Percentiles rank a stretch among this genome's conserved stretches.
Conservation (phyloP, 192 early-diverging fungal species). For the Polychytrium aggregatum region DNA sequence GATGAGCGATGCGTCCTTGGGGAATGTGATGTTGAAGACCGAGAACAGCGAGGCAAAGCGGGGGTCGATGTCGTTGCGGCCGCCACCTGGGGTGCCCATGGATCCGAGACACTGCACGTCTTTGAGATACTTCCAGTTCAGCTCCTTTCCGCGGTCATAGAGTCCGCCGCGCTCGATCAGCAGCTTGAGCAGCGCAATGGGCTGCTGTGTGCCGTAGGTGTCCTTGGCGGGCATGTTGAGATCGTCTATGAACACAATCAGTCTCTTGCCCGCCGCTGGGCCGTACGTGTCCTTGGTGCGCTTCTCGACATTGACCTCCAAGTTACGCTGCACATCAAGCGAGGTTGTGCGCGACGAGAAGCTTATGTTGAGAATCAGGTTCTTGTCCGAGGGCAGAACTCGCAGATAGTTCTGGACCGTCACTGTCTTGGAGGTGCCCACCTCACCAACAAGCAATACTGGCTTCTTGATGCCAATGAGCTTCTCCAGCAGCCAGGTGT, state of each 20-base stretch:
- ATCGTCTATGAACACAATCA: constrained; percentile 48
- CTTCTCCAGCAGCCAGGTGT: constrained; percentile 46
- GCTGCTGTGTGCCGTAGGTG: constrained; percentile 53
- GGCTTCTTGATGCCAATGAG: constrained; percentile 40
- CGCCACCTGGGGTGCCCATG: constrained; percentile 55
- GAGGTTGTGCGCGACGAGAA: constrained; percentile 48
- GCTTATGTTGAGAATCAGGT: constrained; percentile 45
- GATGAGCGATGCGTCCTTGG: constrained; percentile 33
- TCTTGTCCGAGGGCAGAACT: constrained; percentile 34
- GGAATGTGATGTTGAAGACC: constrained; percentile 54
- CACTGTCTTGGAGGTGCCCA: constrained; percentile 49
- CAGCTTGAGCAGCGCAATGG: constrained; percentile 46
- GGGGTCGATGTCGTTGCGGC: constrained; percentile 49
- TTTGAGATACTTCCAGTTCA: constrained; percentile 52
- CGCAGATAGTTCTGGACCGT: constrained; percentile 43
- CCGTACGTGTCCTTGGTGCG: constrained; percentile 54
- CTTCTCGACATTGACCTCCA: constrained; percentile 52
- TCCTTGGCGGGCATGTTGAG: constrained; percentile 55
- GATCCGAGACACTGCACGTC: constrained; percentile 45
- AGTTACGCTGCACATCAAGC: constrained; percentile 44
- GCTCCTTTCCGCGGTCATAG: constrained; percentile 48
- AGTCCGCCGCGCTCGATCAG: constrained; percentile 47
- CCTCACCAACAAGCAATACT: constrained; percentile 48
- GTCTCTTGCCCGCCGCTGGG: constrained; percentile 34
- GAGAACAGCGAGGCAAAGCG: constrained; percentile 45